Evolutionary conservation across 139 green algal species (phyloP).

Genomic region (Dunaliella primolecta): DNA sequence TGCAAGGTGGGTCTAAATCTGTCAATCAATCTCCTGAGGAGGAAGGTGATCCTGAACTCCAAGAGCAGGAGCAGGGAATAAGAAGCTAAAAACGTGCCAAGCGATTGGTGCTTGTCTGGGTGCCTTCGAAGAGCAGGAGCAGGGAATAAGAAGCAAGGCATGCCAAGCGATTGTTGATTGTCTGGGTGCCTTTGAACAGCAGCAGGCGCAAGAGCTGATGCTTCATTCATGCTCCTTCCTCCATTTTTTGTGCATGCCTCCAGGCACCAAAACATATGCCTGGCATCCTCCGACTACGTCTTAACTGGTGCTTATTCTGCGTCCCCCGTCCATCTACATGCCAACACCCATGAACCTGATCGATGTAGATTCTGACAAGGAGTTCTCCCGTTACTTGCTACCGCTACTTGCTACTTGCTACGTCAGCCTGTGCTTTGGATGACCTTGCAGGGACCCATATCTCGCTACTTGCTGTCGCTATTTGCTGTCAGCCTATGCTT

Average conservation of each 20-base stretch:
- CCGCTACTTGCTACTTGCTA: too few species aligned
- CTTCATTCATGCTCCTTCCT: neutral
- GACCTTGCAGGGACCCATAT: too few species aligned
- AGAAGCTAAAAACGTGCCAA: neutral
- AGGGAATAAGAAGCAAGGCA: neutral
- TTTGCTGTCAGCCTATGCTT: too few species aligned
- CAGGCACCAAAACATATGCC: neutral
- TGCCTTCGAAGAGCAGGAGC: neutral
- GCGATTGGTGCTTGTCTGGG: neutral
- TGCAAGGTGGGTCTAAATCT: conserved; percentile 32
- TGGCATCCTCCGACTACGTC: neutral
- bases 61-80: neutral
- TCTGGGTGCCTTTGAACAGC: neutral
- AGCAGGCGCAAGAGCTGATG: neutral
- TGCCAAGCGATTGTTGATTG: neutral
- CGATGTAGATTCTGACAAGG: too few species aligned
- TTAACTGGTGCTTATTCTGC: neutral
- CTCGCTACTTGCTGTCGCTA: too few species aligned
- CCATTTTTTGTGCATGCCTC: neutral
- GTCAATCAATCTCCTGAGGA: neutral
- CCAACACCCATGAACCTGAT: too few species aligned
- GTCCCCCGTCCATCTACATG: neutral
- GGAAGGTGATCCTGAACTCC: too few species aligned
- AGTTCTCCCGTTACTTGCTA: too few species aligned
- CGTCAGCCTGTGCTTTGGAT: too few species aligned